Conservation (phyloP, 2,329 filamentous ascomycete species). For the Coleophoma eucalyptorum region DNA sequence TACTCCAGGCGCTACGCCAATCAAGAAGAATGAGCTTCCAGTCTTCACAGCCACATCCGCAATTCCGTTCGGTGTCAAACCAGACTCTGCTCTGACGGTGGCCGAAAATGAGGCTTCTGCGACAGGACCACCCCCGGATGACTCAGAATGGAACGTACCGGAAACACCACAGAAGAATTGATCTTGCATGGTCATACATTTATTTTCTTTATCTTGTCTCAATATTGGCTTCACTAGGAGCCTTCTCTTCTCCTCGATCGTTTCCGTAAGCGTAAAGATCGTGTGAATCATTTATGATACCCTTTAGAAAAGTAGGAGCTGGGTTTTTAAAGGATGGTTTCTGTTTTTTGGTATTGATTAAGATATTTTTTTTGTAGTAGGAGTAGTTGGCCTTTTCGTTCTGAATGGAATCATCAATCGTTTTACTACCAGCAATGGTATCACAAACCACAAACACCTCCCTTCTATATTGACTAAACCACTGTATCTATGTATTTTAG, state of each 20-base stretch:
- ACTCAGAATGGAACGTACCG: slow-evolving; percentile 26
- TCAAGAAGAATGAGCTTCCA: slow-evolving; percentile 22
- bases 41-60: slow-evolving; percentile 25
- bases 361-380: too few relatives aligned
- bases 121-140: slow-evolving; percentile 5
- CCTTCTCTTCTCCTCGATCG: neutral
- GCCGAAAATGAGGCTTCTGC: neutral
- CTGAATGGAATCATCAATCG: too few relatives aligned
- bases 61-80: slow-evolving; percentile 23
- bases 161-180: slow-evolving; percentile 25
- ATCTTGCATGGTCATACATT: neutral
- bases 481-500: too few relatives aligned
- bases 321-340: neutral
- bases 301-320: neutral
- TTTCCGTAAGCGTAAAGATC: neutral
- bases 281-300: slow-evolving; percentile 1
- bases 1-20: slow-evolving; percentile 7
- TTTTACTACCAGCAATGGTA: too few relatives aligned
- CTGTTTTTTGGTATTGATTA: too few relatives aligned
- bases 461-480: too few relatives aligned
- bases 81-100: neutral
- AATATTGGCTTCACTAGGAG: neutral
- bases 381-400: too few relatives aligned
- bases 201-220: neutral
- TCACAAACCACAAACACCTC: too few relatives aligned